These are phyloP conservation scores for Suhomyces taliae DNA, from an alignment of 1,139 yeast species.

Conservation along the genomic window DNA sequence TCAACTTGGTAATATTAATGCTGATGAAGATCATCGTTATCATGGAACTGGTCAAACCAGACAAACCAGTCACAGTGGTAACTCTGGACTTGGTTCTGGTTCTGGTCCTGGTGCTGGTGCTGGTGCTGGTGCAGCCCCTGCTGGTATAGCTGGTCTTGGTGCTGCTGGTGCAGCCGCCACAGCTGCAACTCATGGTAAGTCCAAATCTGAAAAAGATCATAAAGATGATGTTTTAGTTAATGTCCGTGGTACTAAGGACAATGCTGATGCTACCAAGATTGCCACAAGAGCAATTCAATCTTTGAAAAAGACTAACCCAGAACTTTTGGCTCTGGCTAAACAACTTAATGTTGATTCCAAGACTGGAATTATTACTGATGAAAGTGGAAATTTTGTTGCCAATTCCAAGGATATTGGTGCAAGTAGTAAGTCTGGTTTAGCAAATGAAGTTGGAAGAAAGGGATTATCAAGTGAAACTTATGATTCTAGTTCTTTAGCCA, in stretches of 20 bases:
- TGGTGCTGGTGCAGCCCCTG: constrained; percentile 8
- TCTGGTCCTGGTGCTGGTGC: constrained; percentile 10
- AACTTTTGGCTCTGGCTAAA: constrained; percentile 23
- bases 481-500: constrained; percentile 1
- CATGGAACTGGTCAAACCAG: not conserved
- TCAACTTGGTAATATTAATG: constrained; percentile 15
- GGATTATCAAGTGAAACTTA: constrained; percentile 1
- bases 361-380: constrained; percentile 35
- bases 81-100: not conserved
- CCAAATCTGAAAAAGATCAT: not conserved
- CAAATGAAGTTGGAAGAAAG: constrained; percentile 1
- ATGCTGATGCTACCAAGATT: constrained; percentile 27
- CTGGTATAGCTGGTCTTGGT: constrained; percentile 10
- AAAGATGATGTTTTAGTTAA: constrained; percentile 23
- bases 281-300: constrained; percentile 33
- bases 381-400: constrained; percentile 19
- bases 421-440: not conserved
- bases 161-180: constrained; percentile 5
- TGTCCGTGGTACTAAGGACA: constrained; percentile 33
- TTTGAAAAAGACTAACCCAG: constrained; percentile 26
- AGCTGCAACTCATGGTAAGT: not conserved
- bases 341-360: constrained; percentile 33
- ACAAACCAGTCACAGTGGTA: not conserved
- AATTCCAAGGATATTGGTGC: not conserved
- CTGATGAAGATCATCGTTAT: not conserved